Evolutionary conservation across 2,329 filamentous ascomycete genomes (phyloP).

Genomic region (Zymoseptoria tritici): DNA sequence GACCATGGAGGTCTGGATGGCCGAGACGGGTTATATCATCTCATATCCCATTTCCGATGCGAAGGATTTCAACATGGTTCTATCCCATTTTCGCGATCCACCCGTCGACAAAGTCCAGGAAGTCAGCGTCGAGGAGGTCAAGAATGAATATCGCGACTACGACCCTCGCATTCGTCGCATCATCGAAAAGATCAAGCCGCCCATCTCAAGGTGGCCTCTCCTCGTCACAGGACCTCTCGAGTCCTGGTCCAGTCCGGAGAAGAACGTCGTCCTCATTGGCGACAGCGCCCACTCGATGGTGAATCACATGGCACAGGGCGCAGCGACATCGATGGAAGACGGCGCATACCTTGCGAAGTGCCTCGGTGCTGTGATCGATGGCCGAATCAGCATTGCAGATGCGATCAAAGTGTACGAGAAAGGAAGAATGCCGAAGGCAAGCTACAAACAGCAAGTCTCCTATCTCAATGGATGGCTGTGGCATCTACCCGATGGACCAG

Average conservation of each 20-base stretch:
- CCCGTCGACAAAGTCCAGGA: constrained; percentile 32
- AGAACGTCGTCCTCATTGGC: constrained; percentile 40
- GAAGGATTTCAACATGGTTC: constrained; percentile 41
- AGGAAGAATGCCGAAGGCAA: constrained; percentile 37
- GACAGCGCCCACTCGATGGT: constrained; percentile 39
- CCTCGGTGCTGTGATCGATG: constrained; percentile 31
- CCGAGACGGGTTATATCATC: constrained; percentile 35
- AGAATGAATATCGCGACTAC: constrained; percentile 37
- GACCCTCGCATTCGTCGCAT: constrained; percentile 39
- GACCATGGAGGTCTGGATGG: constrained; percentile 43
- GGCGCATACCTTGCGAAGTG: constrained; percentile 33
- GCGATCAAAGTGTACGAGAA: constrained; percentile 36
- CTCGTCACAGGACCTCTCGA: constrained; percentile 37
- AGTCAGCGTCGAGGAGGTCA: constrained; percentile 38
- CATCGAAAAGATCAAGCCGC: constrained; percentile 34
- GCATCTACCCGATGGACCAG: constrained; percentile 32
- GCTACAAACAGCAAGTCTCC: constrained; percentile 37
- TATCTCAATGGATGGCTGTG: constrained; percentile 32
- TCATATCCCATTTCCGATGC: constrained; percentile 41
- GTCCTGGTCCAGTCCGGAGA: constrained; percentile 35
- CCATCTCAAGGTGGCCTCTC: constrained; percentile 37
- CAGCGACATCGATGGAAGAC: constrained; percentile 15
- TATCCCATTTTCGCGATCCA: constrained; percentile 36
- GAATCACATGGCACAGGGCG: constrained; percentile 33
- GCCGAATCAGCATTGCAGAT: constrained; percentile 28